A percentile compares a stretch with the other conserved stretches of the same genome.
These are phyloP conservation scores for Sporodiniella umbellata DNA, from an alignment of 371 early-diverging fungal species.

Conservation along the genomic window DNA sequence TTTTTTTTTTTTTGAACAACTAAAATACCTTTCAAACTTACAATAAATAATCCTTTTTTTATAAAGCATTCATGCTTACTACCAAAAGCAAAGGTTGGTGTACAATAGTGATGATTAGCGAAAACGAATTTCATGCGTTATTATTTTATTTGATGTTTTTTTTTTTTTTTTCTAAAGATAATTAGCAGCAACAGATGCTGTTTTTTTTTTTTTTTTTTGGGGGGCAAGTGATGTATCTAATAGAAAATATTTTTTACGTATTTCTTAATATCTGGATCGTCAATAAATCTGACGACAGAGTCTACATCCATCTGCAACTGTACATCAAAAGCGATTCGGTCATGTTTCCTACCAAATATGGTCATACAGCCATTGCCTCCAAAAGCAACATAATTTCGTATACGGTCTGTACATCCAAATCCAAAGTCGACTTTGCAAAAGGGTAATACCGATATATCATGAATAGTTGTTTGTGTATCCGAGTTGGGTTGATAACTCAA, in stretches of 20 bases:
- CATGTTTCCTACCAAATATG: slow-evolving; percentile 30
- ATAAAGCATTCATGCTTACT: too few relatives aligned
- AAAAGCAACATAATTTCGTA: slow-evolving; percentile 35
- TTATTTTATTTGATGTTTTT: too few relatives aligned
- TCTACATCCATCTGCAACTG: slow-evolving; percentile 41
- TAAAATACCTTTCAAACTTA: too few relatives aligned
- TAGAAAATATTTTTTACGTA: slow-evolving; percentile 27
- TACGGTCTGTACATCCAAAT: slow-evolving; percentile 31
- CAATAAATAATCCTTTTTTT: too few relatives aligned
- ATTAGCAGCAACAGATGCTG: too few relatives aligned
- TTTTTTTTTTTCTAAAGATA: too few relatives aligned
- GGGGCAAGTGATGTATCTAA: slow-evolving; percentile 6
- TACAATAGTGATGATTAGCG: too few relatives aligned
- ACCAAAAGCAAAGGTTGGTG: too few relatives aligned
- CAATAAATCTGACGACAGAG: slow-evolving; percentile 31
- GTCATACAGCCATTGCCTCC: slow-evolving; percentile 42
- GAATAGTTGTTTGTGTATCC: slow-evolving; percentile 23
- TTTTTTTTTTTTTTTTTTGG: too few relatives aligned
- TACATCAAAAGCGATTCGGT: slow-evolving; percentile 26
- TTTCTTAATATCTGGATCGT: slow-evolving; percentile 34
- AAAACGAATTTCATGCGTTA: too few relatives aligned
- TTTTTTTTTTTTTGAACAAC: too few relatives aligned
- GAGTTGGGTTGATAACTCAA: slow-evolving; percentile 35
- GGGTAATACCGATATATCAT: slow-evolving; percentile 30
- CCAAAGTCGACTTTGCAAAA: slow-evolving; percentile 40